Evolutionary conservation across 2,329 filamentous ascomycete genomes (phyloP), one percentile per base, ranked within the genome.

Genomic region (Aureobasidium leucospermi): DNA sequence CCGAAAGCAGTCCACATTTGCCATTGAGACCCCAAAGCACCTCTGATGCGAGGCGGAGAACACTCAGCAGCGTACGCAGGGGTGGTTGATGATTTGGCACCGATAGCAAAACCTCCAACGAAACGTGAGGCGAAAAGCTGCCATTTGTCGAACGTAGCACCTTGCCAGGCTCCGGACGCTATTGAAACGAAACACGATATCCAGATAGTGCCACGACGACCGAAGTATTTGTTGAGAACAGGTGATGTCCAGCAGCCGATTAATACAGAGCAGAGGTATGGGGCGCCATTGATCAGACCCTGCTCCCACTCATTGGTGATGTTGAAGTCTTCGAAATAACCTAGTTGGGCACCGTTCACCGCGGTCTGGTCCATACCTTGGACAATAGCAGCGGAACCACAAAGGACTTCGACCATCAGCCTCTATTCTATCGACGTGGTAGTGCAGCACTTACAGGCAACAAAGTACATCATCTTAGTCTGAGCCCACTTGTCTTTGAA

Each of bases 401-500:
- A 76, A 63, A 66, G 79, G 74, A 51, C 49, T 49, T 15, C 3
- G 5, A 43, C 9, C 9, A 8, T 57, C 13, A 57, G 41, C 19
- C 19, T 8, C 1, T 19, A 10, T 7, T 31, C 2, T 31, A 29
- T 19, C 13, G 28, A 16, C 10, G 1, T 23, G 29, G 5, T 6
- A 41, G 3, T 13, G 8, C 23, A 15, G 15, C 6, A 70, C 75
- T 63, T 67, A 79, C 78, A 73, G 62, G 81, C 78, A 7, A 78
- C 80, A 60, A 76, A 75, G 66, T 81, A 81, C 11, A 82, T 71
- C 16, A 73, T 63, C 46, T 62, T 64, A 2, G 80, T 78, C 62
- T 81, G 79, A 6, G 71, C 73, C 79, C 79, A 81, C 61, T 63
- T 90, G 83, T 90, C 87, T 6, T 79, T 81, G 87, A 87, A 90